These are phyloP conservation scores for Boechera divaricarpa DNA, from an alignment of 345 rosid species.

Conservation along the genomic window DNA sequence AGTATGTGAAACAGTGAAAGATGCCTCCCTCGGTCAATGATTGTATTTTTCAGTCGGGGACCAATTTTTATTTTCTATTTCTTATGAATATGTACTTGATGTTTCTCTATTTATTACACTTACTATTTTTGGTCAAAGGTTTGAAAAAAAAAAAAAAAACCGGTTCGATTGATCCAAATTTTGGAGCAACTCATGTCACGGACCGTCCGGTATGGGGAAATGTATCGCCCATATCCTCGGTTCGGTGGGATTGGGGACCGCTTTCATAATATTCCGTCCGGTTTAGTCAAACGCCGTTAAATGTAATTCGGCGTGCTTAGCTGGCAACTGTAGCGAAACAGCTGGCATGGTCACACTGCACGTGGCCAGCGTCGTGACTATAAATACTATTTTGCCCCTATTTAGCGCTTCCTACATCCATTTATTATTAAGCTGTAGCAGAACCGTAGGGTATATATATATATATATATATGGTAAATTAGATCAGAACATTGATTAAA, in stretches of 20 bases:
- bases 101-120: conserved; percentile 11
- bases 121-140: conserved; percentile 28
- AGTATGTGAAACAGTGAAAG: conserved; percentile 32
- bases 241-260: conserved; percentile 34
- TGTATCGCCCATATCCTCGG: conserved; percentile 31
- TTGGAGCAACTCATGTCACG: conserved; percentile 30
- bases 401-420: too few relatives aligned
- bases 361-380: conserved; percentile 21
- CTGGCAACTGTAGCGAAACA: conserved; percentile 45
- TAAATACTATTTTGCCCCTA: conserved; percentile 25
- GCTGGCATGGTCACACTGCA: conserved; percentile 47
- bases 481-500: not conserved
- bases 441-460: not conserved
- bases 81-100: conserved; percentile 30
- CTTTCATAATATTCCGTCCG: conserved; percentile 1
- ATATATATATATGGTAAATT: not conserved
- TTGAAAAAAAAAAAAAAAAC: not conserved
- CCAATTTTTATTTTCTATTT: not conserved
- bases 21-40: conserved; percentile 27
- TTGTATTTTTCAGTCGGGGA: conserved; percentile 20
- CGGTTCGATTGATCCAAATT: conserved; percentile 34
- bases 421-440: conserved; percentile 1
- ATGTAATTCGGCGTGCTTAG: conserved; percentile 43
- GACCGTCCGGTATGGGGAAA: conserved; percentile 38
- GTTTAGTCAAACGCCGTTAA: conserved; percentile 41